Percentiles rank a stretch among this genome's conserved stretches.
phyloP scores from a whole-genome alignment of 2,329 filamentous ascomycete genomes.

The Trichoderma asperellum region DNA sequence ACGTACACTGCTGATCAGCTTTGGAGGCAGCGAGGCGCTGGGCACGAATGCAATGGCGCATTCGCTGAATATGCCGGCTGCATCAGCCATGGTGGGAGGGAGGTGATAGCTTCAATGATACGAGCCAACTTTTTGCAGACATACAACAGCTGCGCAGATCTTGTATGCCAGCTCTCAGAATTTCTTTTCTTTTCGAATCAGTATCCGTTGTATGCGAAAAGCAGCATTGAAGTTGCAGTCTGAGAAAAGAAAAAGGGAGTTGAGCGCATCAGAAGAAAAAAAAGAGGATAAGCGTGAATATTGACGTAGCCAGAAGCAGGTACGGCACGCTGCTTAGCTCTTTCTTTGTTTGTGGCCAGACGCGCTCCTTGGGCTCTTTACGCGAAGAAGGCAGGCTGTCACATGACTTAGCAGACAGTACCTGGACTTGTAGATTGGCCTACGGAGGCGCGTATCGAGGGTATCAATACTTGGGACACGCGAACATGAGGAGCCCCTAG shows the following conservation, averaged over 20 bases:
- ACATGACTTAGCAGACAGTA: constrained; percentile 37
- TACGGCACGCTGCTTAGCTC: neutral
- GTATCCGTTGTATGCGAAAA: neutral
- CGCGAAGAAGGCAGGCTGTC: constrained; percentile 46
- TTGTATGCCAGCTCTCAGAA: too few species aligned
- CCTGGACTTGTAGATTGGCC: neutral
- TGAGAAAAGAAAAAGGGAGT: neutral
- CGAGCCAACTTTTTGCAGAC: neutral
- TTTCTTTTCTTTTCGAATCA: neutral
- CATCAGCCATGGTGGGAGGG: constrained; percentile 38
- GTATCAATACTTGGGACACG: constrained; percentile 19
- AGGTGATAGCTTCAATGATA: neutral
- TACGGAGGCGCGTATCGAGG: neutral
- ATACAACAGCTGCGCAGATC: neutral
- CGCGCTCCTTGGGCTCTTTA: constrained; percentile 33
- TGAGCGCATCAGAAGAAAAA: neutral
- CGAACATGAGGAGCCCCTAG: neutral
- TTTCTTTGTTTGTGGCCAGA: constrained; percentile 28
- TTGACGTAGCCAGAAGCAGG: constrained; percentile 13
- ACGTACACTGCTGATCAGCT: constrained; percentile 48
- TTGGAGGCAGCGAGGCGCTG: constrained; percentile 46
- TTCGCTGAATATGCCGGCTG: constrained; percentile 46
- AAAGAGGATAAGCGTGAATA: constrained; percentile 3
- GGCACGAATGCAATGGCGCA: constrained; percentile 53
- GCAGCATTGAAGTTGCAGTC: neutral